Evolutionary conservation across 2,329 filamentous ascomycete species (phyloP).

Genomic region (Amylocarpus encephaloides): DNA sequence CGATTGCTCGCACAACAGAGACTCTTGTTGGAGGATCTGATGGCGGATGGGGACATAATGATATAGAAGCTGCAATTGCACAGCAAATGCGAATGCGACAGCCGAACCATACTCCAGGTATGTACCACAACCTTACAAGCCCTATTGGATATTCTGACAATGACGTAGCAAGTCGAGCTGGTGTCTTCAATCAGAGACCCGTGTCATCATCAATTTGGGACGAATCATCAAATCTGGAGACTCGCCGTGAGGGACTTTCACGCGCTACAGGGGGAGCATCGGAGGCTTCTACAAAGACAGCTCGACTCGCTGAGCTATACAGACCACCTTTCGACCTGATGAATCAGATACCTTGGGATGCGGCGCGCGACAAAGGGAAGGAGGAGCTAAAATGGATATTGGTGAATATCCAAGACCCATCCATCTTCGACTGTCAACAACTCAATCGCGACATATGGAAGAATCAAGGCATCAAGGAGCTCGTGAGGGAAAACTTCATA

Average conservation of each 20-base stretch:
- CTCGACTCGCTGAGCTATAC: conserved; percentile 83
- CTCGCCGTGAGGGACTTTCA: conserved; percentile 47
- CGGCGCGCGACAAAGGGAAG: conserved; percentile 78
- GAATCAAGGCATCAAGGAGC: conserved; percentile 68
- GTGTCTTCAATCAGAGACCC: conserved; percentile 64
- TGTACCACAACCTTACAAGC: neutral
- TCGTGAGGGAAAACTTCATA: conserved; percentile 85
- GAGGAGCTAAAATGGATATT: conserved; percentile 89
- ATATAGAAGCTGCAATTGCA: conserved; percentile 26
- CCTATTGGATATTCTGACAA: neutral
- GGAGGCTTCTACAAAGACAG: conserved; percentile 62
- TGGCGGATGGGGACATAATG: conserved; percentile 42
- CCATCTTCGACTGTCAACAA: conserved; percentile 89
- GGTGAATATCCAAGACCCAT: conserved; percentile 90
- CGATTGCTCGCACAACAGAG: conserved; percentile 86
- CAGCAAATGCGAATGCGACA: conserved; percentile 32
- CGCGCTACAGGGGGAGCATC: conserved; percentile 60
- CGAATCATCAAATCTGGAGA: conserved; percentile 36
- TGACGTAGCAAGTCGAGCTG: conserved; percentile 38
- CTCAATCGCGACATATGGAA: conserved; percentile 97
- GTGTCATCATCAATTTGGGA: conserved; percentile 41
- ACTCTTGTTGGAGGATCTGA: conserved; percentile 72
- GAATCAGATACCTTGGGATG: conserved; percentile 70
- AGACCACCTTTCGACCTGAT: conserved; percentile 90
- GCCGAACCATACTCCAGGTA: conserved; percentile 21